phyloP scores from a whole-genome alignment of 345 rosid genomes.

The Nephelium lappaceum region DNA sequence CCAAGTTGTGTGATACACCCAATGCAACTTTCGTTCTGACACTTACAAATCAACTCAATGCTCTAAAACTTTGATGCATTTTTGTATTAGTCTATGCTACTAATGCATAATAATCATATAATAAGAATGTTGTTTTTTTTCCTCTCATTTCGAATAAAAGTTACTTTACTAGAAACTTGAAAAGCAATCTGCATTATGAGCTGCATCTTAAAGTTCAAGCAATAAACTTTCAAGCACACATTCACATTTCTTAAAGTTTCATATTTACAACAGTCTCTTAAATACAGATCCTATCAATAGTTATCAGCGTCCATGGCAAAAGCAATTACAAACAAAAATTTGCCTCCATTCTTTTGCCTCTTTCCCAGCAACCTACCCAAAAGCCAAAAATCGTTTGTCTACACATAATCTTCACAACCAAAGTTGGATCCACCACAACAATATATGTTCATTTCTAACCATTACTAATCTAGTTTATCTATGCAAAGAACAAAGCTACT shows the following conservation, averaged over 20 bases:
- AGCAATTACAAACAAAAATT: not conserved
- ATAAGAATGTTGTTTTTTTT: too few relatives aligned
- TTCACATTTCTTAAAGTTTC: too few relatives aligned
- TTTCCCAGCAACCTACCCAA: not conserved
- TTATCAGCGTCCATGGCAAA: not conserved
- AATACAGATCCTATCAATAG: not conserved
- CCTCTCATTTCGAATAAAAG: too few relatives aligned
- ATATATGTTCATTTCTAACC: not conserved
- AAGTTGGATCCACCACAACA: not conserved
- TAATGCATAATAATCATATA: too few relatives aligned
- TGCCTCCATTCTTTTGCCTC: constrained; percentile 3
- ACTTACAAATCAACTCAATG: not conserved
- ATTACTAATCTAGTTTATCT: not conserved
- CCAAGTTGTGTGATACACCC: not conserved
- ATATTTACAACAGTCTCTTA: not conserved
- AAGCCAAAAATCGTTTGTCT: not conserved
- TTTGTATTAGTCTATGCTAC: too few relatives aligned
- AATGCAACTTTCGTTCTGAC: not conserved
- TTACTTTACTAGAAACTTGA: not conserved
- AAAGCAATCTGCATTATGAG: not conserved
- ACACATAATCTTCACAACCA: not conserved
- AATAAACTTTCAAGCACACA: not conserved
- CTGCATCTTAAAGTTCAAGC: not conserved
- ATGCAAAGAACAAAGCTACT: not conserved
- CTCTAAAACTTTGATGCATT: not conserved